Conservation (phyloP, 331 rosid genomes). For the Quercus lobata region DNA sequence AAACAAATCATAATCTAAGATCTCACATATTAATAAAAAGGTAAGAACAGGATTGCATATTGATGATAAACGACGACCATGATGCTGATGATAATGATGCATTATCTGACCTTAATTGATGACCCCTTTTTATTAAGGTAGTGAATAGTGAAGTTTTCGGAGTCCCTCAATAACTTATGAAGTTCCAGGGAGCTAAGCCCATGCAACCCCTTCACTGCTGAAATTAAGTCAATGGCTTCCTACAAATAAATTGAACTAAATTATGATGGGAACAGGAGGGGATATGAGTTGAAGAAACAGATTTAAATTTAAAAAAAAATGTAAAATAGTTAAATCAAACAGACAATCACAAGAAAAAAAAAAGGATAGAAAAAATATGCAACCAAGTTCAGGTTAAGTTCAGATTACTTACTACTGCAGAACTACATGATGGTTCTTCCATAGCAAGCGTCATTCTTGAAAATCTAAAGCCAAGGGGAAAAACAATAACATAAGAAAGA, state of each 20-base stretch:
- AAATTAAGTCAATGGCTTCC: constrained; percentile 47
- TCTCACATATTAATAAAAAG: constrained; percentile 11
- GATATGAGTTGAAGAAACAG: not conserved
- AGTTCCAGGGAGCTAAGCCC: constrained; percentile 62
- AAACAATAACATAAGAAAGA: not conserved
- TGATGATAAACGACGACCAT: not conserved
- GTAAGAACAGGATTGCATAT: constrained; percentile 17
- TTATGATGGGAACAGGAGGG: not conserved
- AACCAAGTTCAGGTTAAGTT: constrained; percentile 19
- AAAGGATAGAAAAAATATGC: not conserved
- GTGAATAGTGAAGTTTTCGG: constrained; percentile 62
- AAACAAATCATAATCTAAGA: constrained; percentile 16
- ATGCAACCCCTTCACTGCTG: constrained; percentile 68
- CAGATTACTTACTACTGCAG: constrained; percentile 31
- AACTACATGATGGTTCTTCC: constrained; percentile 36
- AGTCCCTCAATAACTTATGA: constrained; percentile 61
- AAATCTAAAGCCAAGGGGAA: constrained; percentile 1
- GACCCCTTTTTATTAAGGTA: constrained; percentile 45
- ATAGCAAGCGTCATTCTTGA: constrained; percentile 32
- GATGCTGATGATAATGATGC: not conserved
- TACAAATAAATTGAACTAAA: constrained; percentile 24
- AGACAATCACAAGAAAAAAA: not conserved
- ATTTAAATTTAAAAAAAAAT: not conserved
- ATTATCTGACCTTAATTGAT: constrained; percentile 48
- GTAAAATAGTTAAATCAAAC: not conserved